Percentiles rank a stretch among this genome's conserved stretches.
These are phyloP conservation scores for Plectranthus barbatus DNA, from an alignment of 257 asterid genomes.

Conservation along the genomic window DNA sequence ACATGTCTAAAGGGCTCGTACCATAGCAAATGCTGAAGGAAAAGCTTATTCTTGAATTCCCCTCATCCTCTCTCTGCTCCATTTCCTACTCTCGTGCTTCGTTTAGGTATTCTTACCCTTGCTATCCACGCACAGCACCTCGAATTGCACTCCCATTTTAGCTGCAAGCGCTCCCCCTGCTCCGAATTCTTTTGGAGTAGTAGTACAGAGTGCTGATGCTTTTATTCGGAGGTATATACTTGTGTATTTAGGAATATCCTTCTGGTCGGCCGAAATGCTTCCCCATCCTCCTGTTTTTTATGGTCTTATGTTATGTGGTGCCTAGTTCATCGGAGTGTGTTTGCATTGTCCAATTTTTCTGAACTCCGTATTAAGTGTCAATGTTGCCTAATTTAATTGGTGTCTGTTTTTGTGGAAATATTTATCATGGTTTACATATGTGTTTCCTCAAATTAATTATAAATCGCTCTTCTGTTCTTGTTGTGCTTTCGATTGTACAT, in stretches of 20 bases:
- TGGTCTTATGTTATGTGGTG: too few relatives aligned
- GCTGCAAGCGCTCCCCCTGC: neutral
- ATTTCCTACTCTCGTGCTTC: too few relatives aligned
- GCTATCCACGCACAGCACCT: neutral
- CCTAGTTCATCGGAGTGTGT: neutral
- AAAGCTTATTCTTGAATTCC: too few relatives aligned
- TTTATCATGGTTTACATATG: neutral
- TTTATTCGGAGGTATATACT: neutral
- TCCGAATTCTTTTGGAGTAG: neutral
- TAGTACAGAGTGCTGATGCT: too few relatives aligned
- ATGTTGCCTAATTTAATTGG: too few relatives aligned
- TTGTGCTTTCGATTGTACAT: neutral
- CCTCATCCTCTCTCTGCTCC: too few relatives aligned
- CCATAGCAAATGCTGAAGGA: too few relatives aligned
- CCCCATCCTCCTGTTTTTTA: neutral
- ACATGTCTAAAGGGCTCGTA: too few relatives aligned
- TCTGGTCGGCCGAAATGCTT: neutral
- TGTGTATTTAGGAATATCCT: too few relatives aligned
- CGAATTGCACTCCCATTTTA: neutral
- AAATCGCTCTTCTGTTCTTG: neutral
- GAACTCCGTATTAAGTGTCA: neutral
- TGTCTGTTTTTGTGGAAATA: constrained; percentile 19
- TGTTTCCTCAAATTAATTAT: neutral
- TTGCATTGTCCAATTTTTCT: constrained; percentile 3
- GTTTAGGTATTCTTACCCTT: neutral